These are phyloP conservation scores for Zalerion maritima DNA, from an alignment of 495 filamentous ascomycete genomes.

Conservation along the genomic window DNA sequence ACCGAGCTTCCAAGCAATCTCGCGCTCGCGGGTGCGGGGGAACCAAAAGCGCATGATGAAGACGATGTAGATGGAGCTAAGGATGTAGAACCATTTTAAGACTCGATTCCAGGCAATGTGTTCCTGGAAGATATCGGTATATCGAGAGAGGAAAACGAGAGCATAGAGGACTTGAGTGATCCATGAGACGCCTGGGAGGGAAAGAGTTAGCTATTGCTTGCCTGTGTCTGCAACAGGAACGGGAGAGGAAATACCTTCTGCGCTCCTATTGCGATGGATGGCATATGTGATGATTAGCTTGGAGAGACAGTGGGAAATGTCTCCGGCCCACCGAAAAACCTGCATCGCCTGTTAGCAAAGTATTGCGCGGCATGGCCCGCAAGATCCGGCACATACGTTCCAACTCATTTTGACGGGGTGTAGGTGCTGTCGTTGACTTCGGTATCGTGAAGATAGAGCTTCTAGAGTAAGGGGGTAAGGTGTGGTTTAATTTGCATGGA, in stretches of 20 bases:
- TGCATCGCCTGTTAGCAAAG: too few relatives aligned
- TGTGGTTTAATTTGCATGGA: too few relatives aligned
- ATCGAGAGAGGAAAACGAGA: conserved; percentile 72
- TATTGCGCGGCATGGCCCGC: too few relatives aligned
- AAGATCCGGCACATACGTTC: too few relatives aligned
- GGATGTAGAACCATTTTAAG: conserved; percentile 77
- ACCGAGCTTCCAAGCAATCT: conserved; percentile 82
- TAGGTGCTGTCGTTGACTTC: too few relatives aligned
- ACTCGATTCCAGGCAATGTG: conserved; percentile 47
- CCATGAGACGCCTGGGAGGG: conserved; percentile 64
- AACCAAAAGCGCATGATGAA: conserved; percentile 74
- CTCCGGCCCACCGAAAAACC: conserved; percentile 66
- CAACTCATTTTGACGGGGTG: too few relatives aligned
- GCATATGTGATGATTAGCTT: conserved; percentile 84
- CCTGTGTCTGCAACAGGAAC: not conserved
- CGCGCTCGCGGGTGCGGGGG: conserved; percentile 74
- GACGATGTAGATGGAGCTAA: conserved; percentile 75
- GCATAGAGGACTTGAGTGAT: conserved; percentile 85
- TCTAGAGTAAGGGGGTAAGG: too few relatives aligned
- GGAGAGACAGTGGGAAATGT: conserved; percentile 68
- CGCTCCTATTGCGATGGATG: conserved; percentile 74
- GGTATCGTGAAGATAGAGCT: too few relatives aligned
- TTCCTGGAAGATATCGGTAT: conserved; percentile 62
- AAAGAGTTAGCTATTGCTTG: conserved; percentile 11
- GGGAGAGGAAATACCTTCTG: conserved; percentile 50